Conservation (phyloP, 23 red algal species). For the Gracilaria vermiculophylla region DNA sequence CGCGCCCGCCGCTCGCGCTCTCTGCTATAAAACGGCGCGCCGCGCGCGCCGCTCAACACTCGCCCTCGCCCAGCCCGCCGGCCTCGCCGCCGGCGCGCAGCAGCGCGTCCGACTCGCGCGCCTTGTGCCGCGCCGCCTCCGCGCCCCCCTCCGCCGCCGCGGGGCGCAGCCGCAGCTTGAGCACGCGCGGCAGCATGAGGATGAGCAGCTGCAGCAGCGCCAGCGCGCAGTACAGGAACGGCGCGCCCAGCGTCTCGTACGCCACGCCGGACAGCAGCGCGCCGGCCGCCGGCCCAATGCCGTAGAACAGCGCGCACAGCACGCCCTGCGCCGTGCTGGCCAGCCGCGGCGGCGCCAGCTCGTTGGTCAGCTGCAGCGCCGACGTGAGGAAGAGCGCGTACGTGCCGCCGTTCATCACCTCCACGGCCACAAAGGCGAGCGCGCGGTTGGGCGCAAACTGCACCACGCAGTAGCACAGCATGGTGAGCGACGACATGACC, state of each 20-base stretch:
- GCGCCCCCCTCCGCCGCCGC: too few species aligned
- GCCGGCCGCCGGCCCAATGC: constrained; percentile 39
- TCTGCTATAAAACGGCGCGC: too few species aligned
- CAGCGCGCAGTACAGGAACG: background rate
- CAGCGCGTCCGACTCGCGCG: too few species aligned
- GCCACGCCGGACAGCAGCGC: constrained; percentile 4
- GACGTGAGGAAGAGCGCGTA: constrained; percentile 48
- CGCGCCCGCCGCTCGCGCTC: too few species aligned
- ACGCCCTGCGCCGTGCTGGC: constrained; percentile 35
- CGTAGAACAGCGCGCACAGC: background rate
- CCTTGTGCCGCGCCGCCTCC: too few species aligned
- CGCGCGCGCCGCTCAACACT: too few species aligned
- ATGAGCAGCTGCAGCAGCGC: background rate
- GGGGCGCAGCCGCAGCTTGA: too few species aligned
- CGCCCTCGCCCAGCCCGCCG: too few species aligned
- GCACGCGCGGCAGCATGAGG: too few species aligned
- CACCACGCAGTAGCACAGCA: constrained; percentile 2
- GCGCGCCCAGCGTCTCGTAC: background rate
- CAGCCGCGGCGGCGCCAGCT: constrained; percentile 5
- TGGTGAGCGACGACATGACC: constrained; percentile 11
- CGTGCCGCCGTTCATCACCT: constrained; percentile 29
- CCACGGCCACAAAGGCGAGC: background rate
- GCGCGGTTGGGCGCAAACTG: background rate
- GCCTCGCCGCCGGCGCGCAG: too few species aligned
- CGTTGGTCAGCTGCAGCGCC: background rate